Conservation (phyloP, 2,329 filamentous ascomycete genomes). For the Apiospora kogelbergensis region DNA sequence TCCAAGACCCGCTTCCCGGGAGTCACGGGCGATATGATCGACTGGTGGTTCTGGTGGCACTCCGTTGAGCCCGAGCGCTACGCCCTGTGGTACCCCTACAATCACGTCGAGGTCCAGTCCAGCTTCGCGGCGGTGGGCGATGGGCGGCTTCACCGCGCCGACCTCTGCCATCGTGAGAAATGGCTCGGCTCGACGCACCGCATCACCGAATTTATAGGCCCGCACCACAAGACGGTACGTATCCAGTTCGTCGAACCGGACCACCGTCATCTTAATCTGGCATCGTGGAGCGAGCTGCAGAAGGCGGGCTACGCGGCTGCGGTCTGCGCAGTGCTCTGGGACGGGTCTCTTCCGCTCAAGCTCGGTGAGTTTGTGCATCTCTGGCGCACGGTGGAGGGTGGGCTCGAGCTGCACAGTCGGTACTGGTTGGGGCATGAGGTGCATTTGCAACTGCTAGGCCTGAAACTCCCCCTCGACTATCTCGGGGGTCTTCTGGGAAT, state of each 20-base stretch:
- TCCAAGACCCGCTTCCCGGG: constrained; percentile 17
- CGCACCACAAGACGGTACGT: constrained; percentile 11
- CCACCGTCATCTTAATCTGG: background rate
- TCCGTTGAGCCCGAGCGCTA: constrained; percentile 18
- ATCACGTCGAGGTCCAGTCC: constrained; percentile 14
- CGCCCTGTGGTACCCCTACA: constrained; percentile 19
- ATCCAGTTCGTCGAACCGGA: constrained; percentile 18
- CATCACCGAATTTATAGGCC: constrained; percentile 16
- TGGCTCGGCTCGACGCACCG: constrained; percentile 18
- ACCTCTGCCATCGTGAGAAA: constrained; percentile 14
- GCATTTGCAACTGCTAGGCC: constrained; percentile 12
- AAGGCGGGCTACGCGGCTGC: constrained; percentile 13
- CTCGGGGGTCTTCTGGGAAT: constrained; percentile 12
- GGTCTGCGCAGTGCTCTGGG: constrained; percentile 16
- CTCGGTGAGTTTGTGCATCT: constrained; percentile 18
- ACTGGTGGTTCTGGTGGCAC: constrained; percentile 24
- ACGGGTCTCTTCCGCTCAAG: constrained; percentile 15
- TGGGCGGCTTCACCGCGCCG: background rate
- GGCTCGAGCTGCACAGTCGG: constrained; percentile 17
- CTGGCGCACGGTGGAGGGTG: constrained; percentile 11
- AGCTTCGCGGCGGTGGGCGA: background rate
- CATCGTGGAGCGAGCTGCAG: constrained; percentile 14
- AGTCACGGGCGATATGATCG: constrained; percentile 17
- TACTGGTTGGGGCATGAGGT: constrained; percentile 18
- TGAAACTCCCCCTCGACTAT: constrained; percentile 11